Evolutionary conservation across 2,329 filamentous ascomycete genomes (phyloP).

Genomic region (Fusarium succisae): DNA sequence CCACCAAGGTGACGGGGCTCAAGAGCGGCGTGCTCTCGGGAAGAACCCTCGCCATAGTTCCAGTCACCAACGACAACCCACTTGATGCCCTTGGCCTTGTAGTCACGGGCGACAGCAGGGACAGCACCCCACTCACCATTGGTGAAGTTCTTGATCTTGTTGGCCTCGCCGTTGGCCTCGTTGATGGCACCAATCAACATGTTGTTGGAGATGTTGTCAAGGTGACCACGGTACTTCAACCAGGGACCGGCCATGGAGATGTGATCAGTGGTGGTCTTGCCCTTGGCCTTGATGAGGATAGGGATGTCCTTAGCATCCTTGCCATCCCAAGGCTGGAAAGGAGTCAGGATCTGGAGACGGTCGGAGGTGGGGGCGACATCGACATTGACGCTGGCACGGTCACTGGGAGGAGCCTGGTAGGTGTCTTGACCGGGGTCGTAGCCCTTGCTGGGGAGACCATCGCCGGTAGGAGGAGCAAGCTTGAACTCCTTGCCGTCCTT

Average conservation of each 20-base stretch:
- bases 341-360: conserved; percentile 89
- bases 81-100: conserved; percentile 95
- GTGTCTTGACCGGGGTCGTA: conserved; percentile 94
- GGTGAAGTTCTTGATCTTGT: conserved; percentile 94
- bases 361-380: conserved; percentile 89
- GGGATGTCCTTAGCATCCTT: conserved; percentile 87
- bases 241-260: conserved; percentile 97
- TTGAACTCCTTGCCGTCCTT: conserved; percentile 97
- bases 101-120: conserved; percentile 93
- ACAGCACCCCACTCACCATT: conserved; percentile 88
- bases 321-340: conserved; percentile 90
- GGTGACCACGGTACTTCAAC: conserved; percentile 98
- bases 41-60: conserved; percentile 99
- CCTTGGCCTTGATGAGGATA: conserved; percentile 96
- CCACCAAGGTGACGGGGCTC: conserved; percentile 97
- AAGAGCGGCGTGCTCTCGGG: conserved; percentile 97
- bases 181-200: conserved; percentile 99
- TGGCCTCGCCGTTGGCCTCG: conserved; percentile 93
- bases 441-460: conserved; percentile 80
- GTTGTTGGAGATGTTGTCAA: conserved; percentile 99
- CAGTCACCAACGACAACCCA: conserved; percentile 99
- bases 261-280: conserved; percentile 98
- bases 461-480: conserved; percentile 81
- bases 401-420: conserved; percentile 91
- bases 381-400: conserved; percentile 78